These are phyloP conservation scores for Candida nonsorbophila DNA, from an alignment of 805 yeast species.

Conservation along the genomic window DNA sequence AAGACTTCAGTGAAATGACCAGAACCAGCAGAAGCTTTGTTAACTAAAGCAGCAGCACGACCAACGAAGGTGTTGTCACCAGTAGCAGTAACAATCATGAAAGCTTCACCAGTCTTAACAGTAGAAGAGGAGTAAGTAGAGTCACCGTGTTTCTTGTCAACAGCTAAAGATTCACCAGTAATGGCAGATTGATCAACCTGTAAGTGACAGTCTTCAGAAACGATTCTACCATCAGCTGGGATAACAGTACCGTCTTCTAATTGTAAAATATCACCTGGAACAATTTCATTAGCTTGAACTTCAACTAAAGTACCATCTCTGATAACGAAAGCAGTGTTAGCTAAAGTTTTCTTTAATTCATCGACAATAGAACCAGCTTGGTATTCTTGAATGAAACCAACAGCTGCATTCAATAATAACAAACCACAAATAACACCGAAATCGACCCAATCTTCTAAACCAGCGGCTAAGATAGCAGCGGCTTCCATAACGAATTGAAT, in stretches of 20 bases:
- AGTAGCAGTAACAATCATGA: constrained; percentile 90
- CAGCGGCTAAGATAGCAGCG: constrained; percentile 92
- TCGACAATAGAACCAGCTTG: constrained; percentile 98
- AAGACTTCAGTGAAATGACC: constrained; percentile 98
- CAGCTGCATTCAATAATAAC: constrained; percentile 79
- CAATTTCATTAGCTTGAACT: constrained; percentile 77
- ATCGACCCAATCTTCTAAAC: constrained; percentile 97
- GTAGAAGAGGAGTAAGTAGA: constrained; percentile 87
- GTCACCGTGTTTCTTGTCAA: constrained; percentile 87
- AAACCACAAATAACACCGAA: constrained; percentile 95
- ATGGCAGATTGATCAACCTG: constrained; percentile 96
- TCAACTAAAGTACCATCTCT: constrained; percentile 78
- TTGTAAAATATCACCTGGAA: constrained; percentile 92
- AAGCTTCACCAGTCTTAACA: constrained; percentile 92
- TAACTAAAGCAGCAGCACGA: constrained; percentile 94
- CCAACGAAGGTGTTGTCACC: constrained; percentile 96
- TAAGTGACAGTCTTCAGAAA: constrained; percentile 77
- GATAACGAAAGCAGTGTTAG: constrained; percentile 80
- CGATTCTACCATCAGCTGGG: constrained; percentile 89
- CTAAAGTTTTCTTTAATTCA: constrained; percentile 91
- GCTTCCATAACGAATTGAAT: constrained; percentile 97
- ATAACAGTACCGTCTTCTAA: constrained; percentile 90
- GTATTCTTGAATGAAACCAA: constrained; percentile 96
- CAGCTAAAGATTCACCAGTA: constrained; percentile 97
- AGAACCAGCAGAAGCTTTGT: constrained; percentile 86